These are phyloP conservation scores for Chenopodium quinoa DNA, from an alignment of 148 eudicot genomes.

Conservation along the genomic window DNA sequence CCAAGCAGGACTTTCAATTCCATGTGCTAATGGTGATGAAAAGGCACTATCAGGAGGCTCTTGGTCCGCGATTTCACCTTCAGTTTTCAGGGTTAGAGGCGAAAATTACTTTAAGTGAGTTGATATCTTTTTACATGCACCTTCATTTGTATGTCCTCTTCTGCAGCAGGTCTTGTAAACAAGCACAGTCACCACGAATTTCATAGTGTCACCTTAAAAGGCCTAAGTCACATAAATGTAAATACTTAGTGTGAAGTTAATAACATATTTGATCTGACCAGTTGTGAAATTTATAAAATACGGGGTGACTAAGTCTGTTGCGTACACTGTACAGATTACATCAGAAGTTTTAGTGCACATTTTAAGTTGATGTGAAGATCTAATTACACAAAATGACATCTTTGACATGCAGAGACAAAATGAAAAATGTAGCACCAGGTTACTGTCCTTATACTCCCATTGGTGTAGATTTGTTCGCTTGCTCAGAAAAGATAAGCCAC, in stretches of 20 bases:
- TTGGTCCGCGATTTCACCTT: slow-evolving; percentile 65
- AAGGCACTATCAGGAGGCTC: slow-evolving; percentile 50
- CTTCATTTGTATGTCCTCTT: not conserved
- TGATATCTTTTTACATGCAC: not conserved
- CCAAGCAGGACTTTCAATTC: slow-evolving; percentile 55
- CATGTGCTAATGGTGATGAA: slow-evolving; percentile 35
- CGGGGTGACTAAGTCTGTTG: not conserved
- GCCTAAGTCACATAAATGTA: too few species aligned
- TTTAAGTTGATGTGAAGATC: slow-evolving; percentile 8
- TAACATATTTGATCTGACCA: not conserved
- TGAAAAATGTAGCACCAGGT: slow-evolving; percentile 55
- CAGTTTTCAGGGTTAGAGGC: slow-evolving; percentile 73
- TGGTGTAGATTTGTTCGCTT: slow-evolving; percentile 66
- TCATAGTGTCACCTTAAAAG: not conserved
- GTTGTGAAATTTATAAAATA: too few species aligned
- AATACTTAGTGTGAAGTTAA: not conserved
- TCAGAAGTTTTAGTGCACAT: not conserved
- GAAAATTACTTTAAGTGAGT: slow-evolving; percentile 62
- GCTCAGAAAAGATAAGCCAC: slow-evolving; percentile 64
- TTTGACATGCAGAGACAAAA: slow-evolving; percentile 61
- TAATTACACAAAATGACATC: not conserved
- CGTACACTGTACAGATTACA: not conserved
- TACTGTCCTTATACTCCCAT: slow-evolving; percentile 71
- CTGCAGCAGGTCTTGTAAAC: not conserved
- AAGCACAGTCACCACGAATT: too few species aligned